Percentiles rank a stretch among this genome's conserved stretches.
Conservation (phyloP, 257 asterid species). For the Solanum phureja region DNA sequence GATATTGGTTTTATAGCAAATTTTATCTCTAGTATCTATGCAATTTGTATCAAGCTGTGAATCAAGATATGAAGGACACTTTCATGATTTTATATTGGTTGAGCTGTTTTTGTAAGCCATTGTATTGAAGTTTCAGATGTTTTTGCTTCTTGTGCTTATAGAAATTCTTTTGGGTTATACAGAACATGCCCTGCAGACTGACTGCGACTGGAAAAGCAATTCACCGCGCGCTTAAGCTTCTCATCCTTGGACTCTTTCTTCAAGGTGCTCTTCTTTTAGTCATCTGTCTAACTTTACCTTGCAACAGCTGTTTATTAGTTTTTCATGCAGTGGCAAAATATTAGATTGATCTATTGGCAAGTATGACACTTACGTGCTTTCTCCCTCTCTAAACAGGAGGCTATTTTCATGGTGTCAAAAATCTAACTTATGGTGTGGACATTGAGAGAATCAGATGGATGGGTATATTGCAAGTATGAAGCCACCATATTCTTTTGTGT, state of each 20-base stretch:
- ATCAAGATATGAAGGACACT: neutral
- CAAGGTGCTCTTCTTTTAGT: slow-evolving; percentile 36
- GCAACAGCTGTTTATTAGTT: neutral
- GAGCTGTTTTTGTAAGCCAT: neutral
- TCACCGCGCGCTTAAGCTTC: slow-evolving; percentile 34
- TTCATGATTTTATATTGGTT: neutral
- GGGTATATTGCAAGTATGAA: slow-evolving; percentile 59
- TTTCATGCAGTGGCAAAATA: neutral
- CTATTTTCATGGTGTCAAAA: slow-evolving; percentile 41
- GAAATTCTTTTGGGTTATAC: neutral
- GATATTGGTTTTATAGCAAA: neutral
- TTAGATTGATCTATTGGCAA: neutral
- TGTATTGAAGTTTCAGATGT: neutral
- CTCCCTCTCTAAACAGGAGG: slow-evolving; percentile 34
- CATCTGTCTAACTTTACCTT: neutral
- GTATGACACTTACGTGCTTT: neutral
- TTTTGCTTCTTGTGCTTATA: slow-evolving; percentile 1
- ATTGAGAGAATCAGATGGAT: slow-evolving; percentile 49
- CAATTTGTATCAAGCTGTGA: neutral
- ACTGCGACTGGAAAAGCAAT: slow-evolving; percentile 46
- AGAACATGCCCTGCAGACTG: slow-evolving; percentile 37
- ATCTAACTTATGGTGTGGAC: slow-evolving; percentile 57
- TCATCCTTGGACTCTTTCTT: slow-evolving; percentile 47
- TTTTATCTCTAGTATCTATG: neutral
- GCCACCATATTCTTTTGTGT: neutral